Percentiles rank a stretch among this genome's conserved stretches.
Evolutionary conservation across 768 basidiomycete species (phyloP).

Genomic region (Cystobasidiopsis lactophilus): DNA sequence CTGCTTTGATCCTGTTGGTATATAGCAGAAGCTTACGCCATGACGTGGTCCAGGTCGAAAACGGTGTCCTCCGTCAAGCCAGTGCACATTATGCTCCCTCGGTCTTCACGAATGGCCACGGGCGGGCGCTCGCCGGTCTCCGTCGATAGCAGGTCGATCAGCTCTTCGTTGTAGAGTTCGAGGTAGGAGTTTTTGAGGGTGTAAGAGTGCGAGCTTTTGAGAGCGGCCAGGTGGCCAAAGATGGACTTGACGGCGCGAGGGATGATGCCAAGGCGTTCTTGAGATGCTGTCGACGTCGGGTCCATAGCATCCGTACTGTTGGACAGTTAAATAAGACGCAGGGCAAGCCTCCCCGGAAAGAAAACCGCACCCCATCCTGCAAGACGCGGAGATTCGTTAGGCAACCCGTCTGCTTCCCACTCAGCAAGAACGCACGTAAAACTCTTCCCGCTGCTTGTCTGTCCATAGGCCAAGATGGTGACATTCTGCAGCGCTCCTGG

Average conservation of each 20-base stretch:
- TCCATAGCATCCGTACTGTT: not conserved
- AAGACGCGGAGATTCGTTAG: not conserved
- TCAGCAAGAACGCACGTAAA: conserved; percentile 91
- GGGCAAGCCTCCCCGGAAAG: too few species aligned
- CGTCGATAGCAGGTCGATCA: conserved; percentile 72
- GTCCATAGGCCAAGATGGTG: conserved; percentile 69
- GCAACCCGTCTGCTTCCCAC: conserved; percentile 26
- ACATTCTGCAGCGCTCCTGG: too few species aligned
- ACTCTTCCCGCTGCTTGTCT: conserved; percentile 43
- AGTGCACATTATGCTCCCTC: conserved; percentile 91
- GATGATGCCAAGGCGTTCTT: conserved; percentile 61
- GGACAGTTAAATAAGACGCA: conserved; percentile 34
- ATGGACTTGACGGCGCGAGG: conserved; percentile 79
- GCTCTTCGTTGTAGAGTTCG: conserved; percentile 97
- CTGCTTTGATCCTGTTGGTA: too few species aligned
- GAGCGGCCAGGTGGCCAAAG: conserved; percentile 45
- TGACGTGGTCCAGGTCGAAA: conserved; percentile 64
- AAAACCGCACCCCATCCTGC: too few species aligned
- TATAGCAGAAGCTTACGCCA: too few species aligned
- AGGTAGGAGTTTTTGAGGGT: conserved; percentile 76
- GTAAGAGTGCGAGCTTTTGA: conserved; percentile 23
- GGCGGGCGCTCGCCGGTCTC: conserved; percentile 44
- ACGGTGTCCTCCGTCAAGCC: conserved; percentile 82
- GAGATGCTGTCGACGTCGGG: conserved; percentile 16
- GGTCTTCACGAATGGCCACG: conserved; percentile 90